phyloP scores from a whole-genome alignment of 345 rosid genomes.

The Raphanus raphanistrum region DNA sequence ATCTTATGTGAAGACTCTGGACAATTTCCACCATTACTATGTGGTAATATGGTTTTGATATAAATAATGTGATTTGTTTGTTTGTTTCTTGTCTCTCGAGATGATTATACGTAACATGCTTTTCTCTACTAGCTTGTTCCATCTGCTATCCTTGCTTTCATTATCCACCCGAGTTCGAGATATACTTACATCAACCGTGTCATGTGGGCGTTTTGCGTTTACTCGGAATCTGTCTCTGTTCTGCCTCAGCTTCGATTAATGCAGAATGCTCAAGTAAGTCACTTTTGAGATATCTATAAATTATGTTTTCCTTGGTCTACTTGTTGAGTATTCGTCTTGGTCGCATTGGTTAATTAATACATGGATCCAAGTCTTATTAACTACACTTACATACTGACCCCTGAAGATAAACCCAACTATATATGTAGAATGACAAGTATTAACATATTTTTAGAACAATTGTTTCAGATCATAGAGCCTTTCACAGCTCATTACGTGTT shows the following conservation, averaged over 20 bases:
- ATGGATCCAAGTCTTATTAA: background rate
- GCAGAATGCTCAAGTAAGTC: constrained; percentile 76
- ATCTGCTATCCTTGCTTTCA: constrained; percentile 48
- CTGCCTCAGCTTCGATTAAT: constrained; percentile 86
- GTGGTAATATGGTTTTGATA: constrained; percentile 41
- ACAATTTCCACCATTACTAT: constrained; percentile 56
- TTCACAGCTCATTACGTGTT: constrained; percentile 85
- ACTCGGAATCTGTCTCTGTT: constrained; percentile 71
- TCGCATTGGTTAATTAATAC: background rate
- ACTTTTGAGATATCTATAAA: background rate
- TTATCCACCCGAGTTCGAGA: constrained; percentile 48
- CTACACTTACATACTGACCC: background rate
- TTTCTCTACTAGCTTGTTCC: constrained; percentile 55
- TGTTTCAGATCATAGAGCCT: constrained; percentile 76
- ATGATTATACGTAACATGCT: background rate
- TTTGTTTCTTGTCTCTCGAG: background rate
- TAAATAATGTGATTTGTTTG: background rate
- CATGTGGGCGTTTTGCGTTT: constrained; percentile 69
- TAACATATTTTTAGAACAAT: constrained; percentile 9
- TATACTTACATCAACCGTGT: constrained; percentile 22
- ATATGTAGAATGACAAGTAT: background rate
- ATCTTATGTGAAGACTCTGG: constrained; percentile 61
- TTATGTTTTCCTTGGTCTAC: background rate
- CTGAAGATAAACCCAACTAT: background rate
- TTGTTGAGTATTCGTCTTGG: background rate